Conservation (phyloP, 1,139 yeast species). For the Suhomyces anneliseae region DNA sequence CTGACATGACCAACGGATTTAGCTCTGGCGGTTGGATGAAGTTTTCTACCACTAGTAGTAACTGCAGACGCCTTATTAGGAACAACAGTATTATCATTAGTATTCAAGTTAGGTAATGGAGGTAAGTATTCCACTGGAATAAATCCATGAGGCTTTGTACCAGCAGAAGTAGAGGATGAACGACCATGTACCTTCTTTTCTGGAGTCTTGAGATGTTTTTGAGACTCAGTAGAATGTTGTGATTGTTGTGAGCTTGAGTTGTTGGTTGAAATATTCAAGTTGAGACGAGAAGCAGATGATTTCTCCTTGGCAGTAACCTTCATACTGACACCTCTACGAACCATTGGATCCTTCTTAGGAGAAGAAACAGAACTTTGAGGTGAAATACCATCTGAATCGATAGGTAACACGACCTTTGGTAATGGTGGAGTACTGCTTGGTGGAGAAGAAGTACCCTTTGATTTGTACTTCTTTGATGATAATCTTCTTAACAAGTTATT, state of each 20-base stretch:
- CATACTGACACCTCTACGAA: constrained; percentile 64
- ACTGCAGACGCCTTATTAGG: constrained; percentile 3
- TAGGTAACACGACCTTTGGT: constrained; percentile 21
- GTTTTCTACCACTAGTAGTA: constrained; percentile 12
- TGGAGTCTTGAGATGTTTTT: not conserved
- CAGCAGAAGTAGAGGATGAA: constrained; percentile 28
- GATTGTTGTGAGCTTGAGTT: constrained; percentile 11
- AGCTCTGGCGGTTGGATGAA: constrained; percentile 87
- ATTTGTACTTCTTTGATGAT: constrained; percentile 35
- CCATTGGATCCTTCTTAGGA: constrained; percentile 43
- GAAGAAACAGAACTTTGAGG: constrained; percentile 18
- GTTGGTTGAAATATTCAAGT: constrained; percentile 22
- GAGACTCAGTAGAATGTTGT: constrained; percentile 4
- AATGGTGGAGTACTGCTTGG: constrained; percentile 14
- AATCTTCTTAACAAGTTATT: constrained; percentile 41
- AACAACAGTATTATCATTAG: constrained; percentile 5
- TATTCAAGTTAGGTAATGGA: constrained; percentile 47
- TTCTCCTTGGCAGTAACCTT: constrained; percentile 60
- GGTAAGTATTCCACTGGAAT: constrained; percentile 50
- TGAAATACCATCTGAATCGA: constrained; percentile 18
- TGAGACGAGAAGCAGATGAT: constrained; percentile 31
- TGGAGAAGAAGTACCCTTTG: constrained; percentile 7
- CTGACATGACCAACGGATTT: constrained; percentile 76
- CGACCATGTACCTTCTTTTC: constrained; percentile 18
- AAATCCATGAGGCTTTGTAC: constrained; percentile 39